Conservation (phyloP, 139 green algal species). For the Closterium sp. region DNA sequence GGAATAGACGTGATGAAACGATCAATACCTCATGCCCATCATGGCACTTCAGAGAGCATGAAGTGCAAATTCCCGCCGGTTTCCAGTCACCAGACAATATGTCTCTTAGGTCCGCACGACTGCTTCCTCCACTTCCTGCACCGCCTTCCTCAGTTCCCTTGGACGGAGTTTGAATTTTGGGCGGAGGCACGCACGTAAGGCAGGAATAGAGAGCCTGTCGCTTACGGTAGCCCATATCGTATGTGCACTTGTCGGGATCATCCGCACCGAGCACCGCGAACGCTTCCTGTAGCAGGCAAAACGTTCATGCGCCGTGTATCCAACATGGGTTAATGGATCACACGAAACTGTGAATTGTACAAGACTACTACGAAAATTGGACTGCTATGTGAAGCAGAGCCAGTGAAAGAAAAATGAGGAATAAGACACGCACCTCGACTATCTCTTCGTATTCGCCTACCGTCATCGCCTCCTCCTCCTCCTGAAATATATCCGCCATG, state of each 20-base stretch:
- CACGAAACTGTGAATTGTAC: not conserved
- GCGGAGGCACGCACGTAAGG: conserved; percentile 33
- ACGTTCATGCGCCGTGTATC: not conserved
- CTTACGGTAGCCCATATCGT: conserved; percentile 37
- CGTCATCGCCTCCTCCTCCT: not conserved
- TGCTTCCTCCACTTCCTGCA: not conserved
- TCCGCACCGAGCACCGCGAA: conserved; percentile 39
- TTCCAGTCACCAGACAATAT: conserved; percentile 1
- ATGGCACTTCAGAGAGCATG: conserved; percentile 45
- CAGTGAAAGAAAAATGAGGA: not conserved
- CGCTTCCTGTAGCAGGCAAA: conserved; percentile 22
- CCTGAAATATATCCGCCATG: not conserved
- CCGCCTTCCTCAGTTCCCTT: not conserved
- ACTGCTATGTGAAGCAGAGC: too few species aligned
- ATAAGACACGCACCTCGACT: not conserved
- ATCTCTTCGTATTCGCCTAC: not conserved
- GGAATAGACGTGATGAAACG: not conserved
- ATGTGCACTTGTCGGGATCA: conserved; percentile 41
- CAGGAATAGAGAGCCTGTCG: conserved; percentile 52
- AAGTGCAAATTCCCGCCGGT: conserved; percentile 35
- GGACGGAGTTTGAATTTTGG: not conserved
- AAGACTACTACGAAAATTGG: not conserved
- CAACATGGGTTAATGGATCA: not conserved
- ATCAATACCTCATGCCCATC: conserved; percentile 37
- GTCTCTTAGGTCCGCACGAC: not conserved